Conservation (phyloP, 345 rosid genomes). For the Populus tremula region DNA sequence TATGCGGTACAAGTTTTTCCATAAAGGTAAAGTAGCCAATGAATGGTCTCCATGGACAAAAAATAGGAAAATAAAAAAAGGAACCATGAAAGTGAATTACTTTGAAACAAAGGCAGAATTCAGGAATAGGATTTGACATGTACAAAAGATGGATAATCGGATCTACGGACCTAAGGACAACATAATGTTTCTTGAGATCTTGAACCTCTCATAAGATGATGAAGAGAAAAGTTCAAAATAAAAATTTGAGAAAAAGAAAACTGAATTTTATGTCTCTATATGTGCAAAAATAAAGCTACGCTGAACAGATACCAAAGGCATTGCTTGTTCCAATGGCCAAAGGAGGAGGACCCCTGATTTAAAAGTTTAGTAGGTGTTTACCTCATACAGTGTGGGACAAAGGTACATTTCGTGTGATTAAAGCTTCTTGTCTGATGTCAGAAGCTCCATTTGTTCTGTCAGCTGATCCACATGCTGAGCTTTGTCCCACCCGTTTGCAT, state of each 20-base stretch:
- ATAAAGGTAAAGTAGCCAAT: neutral
- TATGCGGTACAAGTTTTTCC: neutral
- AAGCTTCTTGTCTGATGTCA: slow-evolving; percentile 49
- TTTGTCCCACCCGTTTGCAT: slow-evolving; percentile 50
- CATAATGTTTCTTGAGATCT: neutral
- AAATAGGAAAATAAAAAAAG: neutral
- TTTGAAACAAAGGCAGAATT: neutral
- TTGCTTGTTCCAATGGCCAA: slow-evolving; percentile 13
- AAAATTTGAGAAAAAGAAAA: neutral
- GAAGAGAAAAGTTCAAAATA: neutral
- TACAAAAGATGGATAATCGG: neutral
- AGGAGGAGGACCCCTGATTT: slow-evolving; percentile 2
- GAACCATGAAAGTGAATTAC: neutral
- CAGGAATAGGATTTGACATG: neutral
- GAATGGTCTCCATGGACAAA: neutral
- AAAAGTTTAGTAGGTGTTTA: slow-evolving; percentile 5
- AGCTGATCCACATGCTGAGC: slow-evolving; percentile 60
- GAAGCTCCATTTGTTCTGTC: slow-evolving; percentile 82
- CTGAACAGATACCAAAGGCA: slow-evolving; percentile 7
- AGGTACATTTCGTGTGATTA: slow-evolving; percentile 18
- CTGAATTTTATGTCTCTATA: neutral
- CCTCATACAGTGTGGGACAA: slow-evolving; percentile 8
- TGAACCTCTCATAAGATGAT: neutral
- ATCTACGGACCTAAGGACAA: neutral
- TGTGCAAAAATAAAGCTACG: slow-evolving; percentile 17